A percentile compares a stretch with the other conserved stretches of the same genome.
phyloP scores from a whole-genome alignment of 1,139 yeast species.

The Suhomyces guaymorum region DNA sequence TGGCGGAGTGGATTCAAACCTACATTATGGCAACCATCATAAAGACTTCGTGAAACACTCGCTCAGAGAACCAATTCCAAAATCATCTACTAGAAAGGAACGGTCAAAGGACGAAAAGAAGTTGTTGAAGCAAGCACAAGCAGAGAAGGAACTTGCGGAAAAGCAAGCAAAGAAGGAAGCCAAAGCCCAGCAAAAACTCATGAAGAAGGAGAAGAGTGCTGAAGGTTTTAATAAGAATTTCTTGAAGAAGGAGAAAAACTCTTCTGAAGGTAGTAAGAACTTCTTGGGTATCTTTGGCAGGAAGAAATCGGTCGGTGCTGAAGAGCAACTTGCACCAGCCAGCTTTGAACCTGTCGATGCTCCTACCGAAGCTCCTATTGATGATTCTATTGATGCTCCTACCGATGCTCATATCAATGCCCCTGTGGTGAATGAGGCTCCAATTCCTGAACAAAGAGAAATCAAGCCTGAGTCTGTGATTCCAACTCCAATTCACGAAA shows the following conservation, averaged over 20 bases:
- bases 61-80: slow-evolving; percentile 25
- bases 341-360: slow-evolving; percentile 5
- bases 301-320: slow-evolving; percentile 6
- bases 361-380: too few relatives aligned
- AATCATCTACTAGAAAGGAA: slow-evolving; percentile 28
- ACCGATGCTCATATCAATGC: slow-evolving; percentile 4
- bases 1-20: slow-evolving; percentile 32
- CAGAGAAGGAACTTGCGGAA: slow-evolving; percentile 11
- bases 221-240: slow-evolving; percentile 12
- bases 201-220: slow-evolving; percentile 13
- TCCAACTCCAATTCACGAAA: too few relatives aligned
- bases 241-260: slow-evolving; percentile 8
- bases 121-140: slow-evolving; percentile 19
- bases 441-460: slow-evolving; percentile 1
- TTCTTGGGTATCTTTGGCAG: slow-evolving; percentile 8
- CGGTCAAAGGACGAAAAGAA: slow-evolving; percentile 38
- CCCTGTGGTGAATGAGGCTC: neutral
- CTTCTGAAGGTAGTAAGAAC: slow-evolving; percentile 5
- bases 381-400: too few relatives aligned
- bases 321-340: neutral
- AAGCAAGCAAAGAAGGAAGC: slow-evolving; percentile 18
- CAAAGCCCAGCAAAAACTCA: slow-evolving; percentile 9
- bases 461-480: slow-evolving; percentile 5
- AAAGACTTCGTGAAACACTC: slow-evolving; percentile 41
- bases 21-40: slow-evolving; percentile 41